Conservation (phyloP, 192 early-diverging fungal genomes). For the Ambispora gerdemannii region DNA sequence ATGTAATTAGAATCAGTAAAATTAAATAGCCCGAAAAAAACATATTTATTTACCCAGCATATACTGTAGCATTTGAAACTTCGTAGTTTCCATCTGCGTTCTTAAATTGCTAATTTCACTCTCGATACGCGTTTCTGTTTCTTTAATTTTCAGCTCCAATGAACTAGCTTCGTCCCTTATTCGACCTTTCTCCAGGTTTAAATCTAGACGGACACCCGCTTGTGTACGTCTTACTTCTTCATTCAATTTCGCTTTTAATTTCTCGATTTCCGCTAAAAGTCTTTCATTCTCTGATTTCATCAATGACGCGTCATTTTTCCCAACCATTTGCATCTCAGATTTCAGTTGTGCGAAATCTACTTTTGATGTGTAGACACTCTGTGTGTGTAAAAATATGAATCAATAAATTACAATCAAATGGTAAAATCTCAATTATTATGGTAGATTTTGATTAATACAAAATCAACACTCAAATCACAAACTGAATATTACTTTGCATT, state of each 20-base stretch:
- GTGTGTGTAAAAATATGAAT: background rate
- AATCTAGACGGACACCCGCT: slow-evolving; percentile 78
- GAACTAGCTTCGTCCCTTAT: slow-evolving; percentile 81
- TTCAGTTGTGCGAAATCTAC: slow-evolving; percentile 87
- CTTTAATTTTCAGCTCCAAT: slow-evolving; percentile 81
- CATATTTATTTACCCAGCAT: slow-evolving; percentile 55
- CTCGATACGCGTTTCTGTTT: slow-evolving; percentile 86
- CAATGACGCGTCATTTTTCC: slow-evolving; percentile 84
- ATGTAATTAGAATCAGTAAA: background rate
- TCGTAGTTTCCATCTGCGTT: slow-evolving; percentile 87
- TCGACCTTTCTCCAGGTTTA: slow-evolving; percentile 85
- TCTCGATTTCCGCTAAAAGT: slow-evolving; percentile 76
- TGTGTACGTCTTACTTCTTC: slow-evolving; percentile 85
- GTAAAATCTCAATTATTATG: too few species aligned
- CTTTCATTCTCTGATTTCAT: slow-evolving; percentile 81
- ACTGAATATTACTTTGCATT: background rate
- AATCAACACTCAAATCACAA: background rate
- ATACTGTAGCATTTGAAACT: slow-evolving; percentile 76
- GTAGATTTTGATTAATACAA: background rate
- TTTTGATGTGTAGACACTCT: slow-evolving; percentile 80
- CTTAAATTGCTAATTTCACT: slow-evolving; percentile 77
- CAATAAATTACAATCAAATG: too few species aligned
- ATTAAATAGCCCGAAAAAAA: background rate
- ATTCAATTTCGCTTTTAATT: slow-evolving; percentile 72
- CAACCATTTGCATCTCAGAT: slow-evolving; percentile 82